Evolutionary conservation across 1,139 yeast genomes (phyloP).

Genomic region (Torulaspora globosa): DNA sequence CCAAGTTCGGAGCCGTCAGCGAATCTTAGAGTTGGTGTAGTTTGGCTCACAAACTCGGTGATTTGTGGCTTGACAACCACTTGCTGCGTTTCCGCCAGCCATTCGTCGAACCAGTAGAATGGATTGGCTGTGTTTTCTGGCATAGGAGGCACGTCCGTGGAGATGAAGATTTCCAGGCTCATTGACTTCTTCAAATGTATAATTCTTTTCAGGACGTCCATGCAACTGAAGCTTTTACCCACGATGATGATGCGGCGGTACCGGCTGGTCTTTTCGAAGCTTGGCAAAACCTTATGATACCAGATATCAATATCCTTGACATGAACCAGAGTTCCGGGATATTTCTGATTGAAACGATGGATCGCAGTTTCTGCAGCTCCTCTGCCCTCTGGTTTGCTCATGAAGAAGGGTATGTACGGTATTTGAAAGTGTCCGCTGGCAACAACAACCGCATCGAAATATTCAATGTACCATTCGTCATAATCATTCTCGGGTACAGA

Average conservation of each 20-base stretch:
- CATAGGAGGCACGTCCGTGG: conserved; percentile 16
- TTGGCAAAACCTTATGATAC: conserved; percentile 15
- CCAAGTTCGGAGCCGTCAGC: conserved; percentile 38
- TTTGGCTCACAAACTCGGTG: conserved; percentile 9
- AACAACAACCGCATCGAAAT: conserved; percentile 38
- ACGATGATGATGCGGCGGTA: conserved; percentile 16
- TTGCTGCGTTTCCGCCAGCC: conserved; percentile 15
- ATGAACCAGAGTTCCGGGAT: conserved; percentile 17
- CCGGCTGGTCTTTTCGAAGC: conserved; percentile 2
- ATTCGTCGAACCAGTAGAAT: conserved; percentile 21
- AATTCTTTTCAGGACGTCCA: conserved; percentile 20
- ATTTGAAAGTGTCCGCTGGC: conserved; percentile 48
- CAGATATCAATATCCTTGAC: conserved; percentile 21
- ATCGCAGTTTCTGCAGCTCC: conserved; percentile 10
- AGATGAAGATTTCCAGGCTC: conserved; percentile 14
- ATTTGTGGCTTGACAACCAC: conserved; percentile 15
- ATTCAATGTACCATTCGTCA: conserved; percentile 36
- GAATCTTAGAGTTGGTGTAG: conserved; percentile 24
- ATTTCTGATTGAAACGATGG: conserved; percentile 17
- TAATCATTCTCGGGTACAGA: conserved; percentile 10
- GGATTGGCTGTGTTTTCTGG: conserved; percentile 20
- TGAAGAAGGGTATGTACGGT: conserved; percentile 43
- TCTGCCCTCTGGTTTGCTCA: conserved; percentile 14
- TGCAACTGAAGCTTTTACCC: conserved; percentile 24
- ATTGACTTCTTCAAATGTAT: conserved; percentile 11